A percentile compares a stretch with the other conserved stretches of the same genome.
Evolutionary conservation across 371 early-diverging fungal genomes (phyloP).

Genomic region (Smittium mucronatum): DNA sequence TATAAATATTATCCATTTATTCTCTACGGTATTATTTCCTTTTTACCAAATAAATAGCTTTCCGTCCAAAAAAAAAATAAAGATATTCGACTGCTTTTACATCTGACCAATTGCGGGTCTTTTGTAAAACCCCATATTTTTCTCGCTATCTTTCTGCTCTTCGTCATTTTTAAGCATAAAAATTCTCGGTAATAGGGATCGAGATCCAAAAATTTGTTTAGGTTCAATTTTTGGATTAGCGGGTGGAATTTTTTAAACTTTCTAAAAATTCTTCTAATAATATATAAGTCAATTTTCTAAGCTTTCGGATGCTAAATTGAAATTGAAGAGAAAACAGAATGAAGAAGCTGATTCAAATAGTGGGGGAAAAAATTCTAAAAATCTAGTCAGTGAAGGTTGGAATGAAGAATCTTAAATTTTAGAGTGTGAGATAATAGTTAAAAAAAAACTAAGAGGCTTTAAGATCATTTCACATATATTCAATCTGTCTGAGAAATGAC

Average conservation of each 20-base stretch:
- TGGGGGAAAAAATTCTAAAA: too few species aligned
- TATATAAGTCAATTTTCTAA: too few species aligned
- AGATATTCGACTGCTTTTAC: too few species aligned
- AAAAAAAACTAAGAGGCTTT: too few species aligned
- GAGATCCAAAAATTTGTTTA: not conserved
- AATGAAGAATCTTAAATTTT: too few species aligned
- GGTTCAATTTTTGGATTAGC: not conserved
- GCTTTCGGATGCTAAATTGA: not conserved
- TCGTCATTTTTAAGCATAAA: not conserved
- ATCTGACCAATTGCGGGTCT: not conserved
- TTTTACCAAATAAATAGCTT: conserved; percentile 2
- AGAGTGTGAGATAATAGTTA: too few species aligned
- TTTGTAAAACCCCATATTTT: not conserved
- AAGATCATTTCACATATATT: too few species aligned
- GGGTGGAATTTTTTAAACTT: too few species aligned
- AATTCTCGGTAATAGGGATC: not conserved
- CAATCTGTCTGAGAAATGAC: too few species aligned
- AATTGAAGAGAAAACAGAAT: not conserved
- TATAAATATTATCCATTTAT: not conserved
- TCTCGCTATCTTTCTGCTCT: not conserved
- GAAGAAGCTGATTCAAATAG: not conserved
- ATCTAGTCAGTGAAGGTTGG: too few species aligned
- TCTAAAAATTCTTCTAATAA: too few species aligned
- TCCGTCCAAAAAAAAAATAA: not conserved
- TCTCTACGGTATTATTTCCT: not conserved